Conservation (phyloP, 257 asterid genomes). For the Plantago ovata region DNA sequence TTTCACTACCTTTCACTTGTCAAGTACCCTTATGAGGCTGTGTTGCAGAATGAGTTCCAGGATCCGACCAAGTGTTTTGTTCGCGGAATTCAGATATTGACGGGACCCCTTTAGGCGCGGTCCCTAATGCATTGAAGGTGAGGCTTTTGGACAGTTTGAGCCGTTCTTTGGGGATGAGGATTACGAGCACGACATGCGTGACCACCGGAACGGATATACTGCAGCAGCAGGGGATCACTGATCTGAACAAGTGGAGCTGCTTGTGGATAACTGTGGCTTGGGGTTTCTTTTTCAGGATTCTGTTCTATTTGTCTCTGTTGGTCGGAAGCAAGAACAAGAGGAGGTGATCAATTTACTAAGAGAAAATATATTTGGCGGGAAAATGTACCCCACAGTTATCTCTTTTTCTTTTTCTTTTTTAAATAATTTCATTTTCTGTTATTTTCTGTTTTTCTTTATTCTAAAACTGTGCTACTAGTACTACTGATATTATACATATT, state of each 20-base stretch:
- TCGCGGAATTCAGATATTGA: constrained; percentile 67
- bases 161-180: constrained; percentile 46
- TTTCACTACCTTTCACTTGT: constrained; percentile 71
- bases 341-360: constrained; percentile 21
- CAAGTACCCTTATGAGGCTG: constrained; percentile 81
- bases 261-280: constrained; percentile 67
- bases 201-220: constrained; percentile 72
- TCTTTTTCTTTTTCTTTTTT: not conserved
- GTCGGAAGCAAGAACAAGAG: constrained; percentile 78
- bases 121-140: constrained; percentile 47
- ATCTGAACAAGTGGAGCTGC: constrained; percentile 58
- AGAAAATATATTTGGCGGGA: not conserved
- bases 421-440: not conserved
- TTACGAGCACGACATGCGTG: constrained; percentile 58
- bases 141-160: constrained; percentile 55
- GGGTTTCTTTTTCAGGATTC: constrained; percentile 77
- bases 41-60: constrained; percentile 59
- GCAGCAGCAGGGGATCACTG: constrained; percentile 72
- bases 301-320: constrained; percentile 65
- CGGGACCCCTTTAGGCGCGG: constrained; percentile 46
- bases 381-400: not conserved
- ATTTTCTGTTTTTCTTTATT: not conserved
- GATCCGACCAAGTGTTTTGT: constrained; percentile 60
- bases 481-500: not conserved
- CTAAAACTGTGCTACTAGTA: too few species aligned